Base-by-base conservation (phyloP, 1,139 yeast species). In the Lodderomyces theae region DNA sequence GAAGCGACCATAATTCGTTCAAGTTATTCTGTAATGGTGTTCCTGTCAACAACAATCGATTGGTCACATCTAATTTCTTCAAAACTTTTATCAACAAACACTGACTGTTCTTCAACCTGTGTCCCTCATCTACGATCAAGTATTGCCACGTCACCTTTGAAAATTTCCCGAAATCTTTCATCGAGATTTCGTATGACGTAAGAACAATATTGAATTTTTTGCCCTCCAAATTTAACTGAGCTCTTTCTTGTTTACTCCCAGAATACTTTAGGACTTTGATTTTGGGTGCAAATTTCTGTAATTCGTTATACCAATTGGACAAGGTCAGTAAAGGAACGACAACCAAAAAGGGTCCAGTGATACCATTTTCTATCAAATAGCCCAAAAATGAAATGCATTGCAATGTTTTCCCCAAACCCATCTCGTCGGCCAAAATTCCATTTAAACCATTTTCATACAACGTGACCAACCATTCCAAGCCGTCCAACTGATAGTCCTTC, bases 111-210 rank as follows among this genome's bases (percentile, higher is more conserved):
- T 90, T 92, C 49, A 90, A 67, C 33, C 97, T 70, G 61, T 90
- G 97, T 5, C 97, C 97, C 60, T 90, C 97, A 61, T 90, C 97
- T n/a, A 90, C 95, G 38, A 89, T 86, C 42, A 92, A 65, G 56
- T 82, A 90, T 46, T 82, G 83, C 97, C 97, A 90, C 25, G 66
- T 61, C 6, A 77, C 65, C 12, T 59, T 56, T 30, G 73, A 70
- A 37, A 92, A 65, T 48, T 63, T 74, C 23, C 61, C 52, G 39
- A 77, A 74, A 56, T 90, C 97, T 40, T 77, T 72, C 39, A 90
- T 75, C 2, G 88, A 73, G 29, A 86, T 74, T 56, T 90, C 97
- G 64, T 89, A 92, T 19, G 95, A 83, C 0, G 96, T 86, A 8
- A 92, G 63, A 7, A 90, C 71, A 4, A 89, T 78, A 21, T 41